Base-by-base conservation (phyloP, 148 eudicot genomes). In the Talinum fruticosum region DNA sequence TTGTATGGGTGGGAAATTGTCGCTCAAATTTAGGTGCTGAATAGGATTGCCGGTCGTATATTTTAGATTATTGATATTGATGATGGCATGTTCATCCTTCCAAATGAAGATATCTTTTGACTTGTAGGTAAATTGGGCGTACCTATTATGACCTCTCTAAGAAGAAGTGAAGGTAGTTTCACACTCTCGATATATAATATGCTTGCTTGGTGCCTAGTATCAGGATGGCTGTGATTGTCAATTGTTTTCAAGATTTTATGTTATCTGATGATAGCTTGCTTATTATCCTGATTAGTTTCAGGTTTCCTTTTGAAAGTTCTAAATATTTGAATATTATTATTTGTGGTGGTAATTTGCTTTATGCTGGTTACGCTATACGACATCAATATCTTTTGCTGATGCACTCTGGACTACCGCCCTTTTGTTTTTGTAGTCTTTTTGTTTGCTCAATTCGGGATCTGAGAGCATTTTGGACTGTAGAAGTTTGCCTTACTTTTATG, bases 51-150 rank as follows among this genome's bases (percentile, higher is more conserved):
- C 71, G 41, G 82, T 83, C 75, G 69, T 62, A 28, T 62, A 28
- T 85, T 81, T 81, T 72, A 75, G 84, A 66, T 74, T 87, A 77
- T 84, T 89, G 80, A 86, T 87, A 86, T 86, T 88, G 84, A 81
- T 87, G 80, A 66, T n/a, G n/a, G n/a, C n/a, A n/a, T 89, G 87
- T 88, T 90, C 94, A 85, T 87, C 87, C 79, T 91, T 83, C 97
- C 88, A 84, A 88, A 89, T 90, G 86, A 95, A 92, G 81, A 83
- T 84, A 81, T 90, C 91, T 92, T 93, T 92, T 92, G 86, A 83
- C 66, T 95, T 95, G 99, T 95, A 95, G 99, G 97, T 91, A 88
- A 89, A 88, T 80, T 91, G 90, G 96, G 89, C 90, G 93, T 91
- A 80, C 84, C 98, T 91, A 88, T 88, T 84, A 87, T 89, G 97